Base-by-base conservation (phyloP, 1,139 yeast genomes). In the Suhomyces choctaworum region DNA sequence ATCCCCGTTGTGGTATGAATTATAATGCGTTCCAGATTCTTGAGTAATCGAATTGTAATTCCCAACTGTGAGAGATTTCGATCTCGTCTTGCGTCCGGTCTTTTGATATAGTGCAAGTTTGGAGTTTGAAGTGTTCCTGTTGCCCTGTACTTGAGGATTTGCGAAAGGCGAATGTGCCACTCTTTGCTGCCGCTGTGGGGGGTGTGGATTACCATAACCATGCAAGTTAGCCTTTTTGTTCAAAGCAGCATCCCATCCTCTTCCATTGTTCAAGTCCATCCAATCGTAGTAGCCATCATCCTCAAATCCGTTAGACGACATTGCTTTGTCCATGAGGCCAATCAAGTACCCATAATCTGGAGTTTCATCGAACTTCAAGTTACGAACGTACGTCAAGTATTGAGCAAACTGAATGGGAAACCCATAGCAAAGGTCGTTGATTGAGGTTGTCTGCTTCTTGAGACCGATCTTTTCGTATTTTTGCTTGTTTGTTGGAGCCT, bases 401-500 rank as follows among this genome's bases (percentile, higher is more conserved):
- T 82, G 85, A 29, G 89, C 88, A 64, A 84, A 84, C 53, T 83
- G 92, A 22, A 78, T 73, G 19, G 94, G 94, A 40, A 76, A 69
- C 4, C 86, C 88, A 48, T 72, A 65, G 46, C 89, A 80, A 39
- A 84, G 64, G 49, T 82, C 90, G 48, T 72, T 71, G 29, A 82
- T 78, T 25, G 82, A 77, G 0, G 94, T 84, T 2, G 80, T 68
- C 57, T 83, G 80, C 53, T 84, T 84, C 62, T 82, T 83, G 52
- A 82, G 80, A 29, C 94, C 94, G 51, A 84, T 84, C 54, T 82
- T 84, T 56, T 84, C 94, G 58, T 84, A 84, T 58, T 84, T 84
- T 45, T 81, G 84, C 58, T 83, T 84, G 60, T 84, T 84, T 8
- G 88, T 82, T 32, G 90, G 90, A 1, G 92, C 92, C 56, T 82